Base-by-base conservation (phyloP, 2,329 filamentous ascomycete species). In the Diaporthe eres region DNA sequence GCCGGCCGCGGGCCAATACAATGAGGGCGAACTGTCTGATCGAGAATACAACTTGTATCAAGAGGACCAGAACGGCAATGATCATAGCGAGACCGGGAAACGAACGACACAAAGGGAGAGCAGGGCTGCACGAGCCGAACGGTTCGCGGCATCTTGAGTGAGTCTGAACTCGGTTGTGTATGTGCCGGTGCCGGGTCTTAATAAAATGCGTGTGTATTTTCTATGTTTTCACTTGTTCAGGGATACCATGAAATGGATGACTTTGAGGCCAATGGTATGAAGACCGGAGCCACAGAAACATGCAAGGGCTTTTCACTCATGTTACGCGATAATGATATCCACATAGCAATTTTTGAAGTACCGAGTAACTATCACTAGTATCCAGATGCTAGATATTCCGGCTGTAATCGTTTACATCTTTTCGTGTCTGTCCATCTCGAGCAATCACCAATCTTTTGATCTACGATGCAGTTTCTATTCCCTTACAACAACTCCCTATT, bases 1-100 rank as follows among this genome's bases (percentile, higher is more conserved):
- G 63, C 77, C 77, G n/a, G 77, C 77, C 17, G 77, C 77, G 8
- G 75, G 51, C 0, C 57, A 71, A 55, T 78, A 77, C 60, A 65
- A 57, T 17, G 77, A 78, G 73, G 77, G 77, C 15, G 75, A 77
- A 17, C 28, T 78, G 12, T 71, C 53, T 1, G 77, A 68, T 49
- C 13, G 19, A 17, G 75, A 75, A 42, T 75, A 77, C n/a, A 68
- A 72, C 8, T n/a, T 72, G 71, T 73, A 74, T 19, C 73, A 55
- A n/a, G 77, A 77, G 19, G 70, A 75, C 31, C 60, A 44, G 12
- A 49, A 47, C 1, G 73, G 68, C 1, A 68, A 73, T 9, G 72
- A 74, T 34, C 39, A 72, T 13, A 75, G 72, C 51, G 65, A 75
- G 67, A 65, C 44, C 1, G 75, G 75, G 42, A 28, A 51, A 70